Percentiles rank a stretch among this genome's conserved stretches.
phyloP scores from a whole-genome alignment of 1,284 basidiomycete genomes.

The Malassezia furfur region DNA sequence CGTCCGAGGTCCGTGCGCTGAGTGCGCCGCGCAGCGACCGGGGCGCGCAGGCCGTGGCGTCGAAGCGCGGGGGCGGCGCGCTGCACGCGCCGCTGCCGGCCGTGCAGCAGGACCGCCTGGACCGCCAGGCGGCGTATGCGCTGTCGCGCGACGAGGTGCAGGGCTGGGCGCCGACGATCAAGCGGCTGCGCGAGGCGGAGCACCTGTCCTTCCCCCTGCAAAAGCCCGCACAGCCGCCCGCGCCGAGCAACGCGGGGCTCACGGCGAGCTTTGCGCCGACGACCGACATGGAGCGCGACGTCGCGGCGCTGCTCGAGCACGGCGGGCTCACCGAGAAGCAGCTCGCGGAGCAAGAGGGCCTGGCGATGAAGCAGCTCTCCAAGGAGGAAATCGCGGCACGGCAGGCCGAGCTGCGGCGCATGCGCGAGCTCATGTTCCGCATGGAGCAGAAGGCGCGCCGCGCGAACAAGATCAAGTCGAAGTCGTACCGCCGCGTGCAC shows the following conservation, averaged over 20 bases:
- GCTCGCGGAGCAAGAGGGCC: constrained; percentile 64
- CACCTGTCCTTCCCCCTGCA: constrained; percentile 86
- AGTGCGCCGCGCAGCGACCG: constrained; percentile 3
- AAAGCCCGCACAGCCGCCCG: constrained; percentile 31
- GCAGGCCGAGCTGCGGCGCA: constrained; percentile 69
- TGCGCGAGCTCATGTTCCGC: constrained; percentile 87
- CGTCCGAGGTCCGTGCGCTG: constrained; percentile 29
- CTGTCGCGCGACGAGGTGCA: constrained; percentile 82
- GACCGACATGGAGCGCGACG: constrained; percentile 31
- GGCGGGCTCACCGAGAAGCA: constrained; percentile 56
- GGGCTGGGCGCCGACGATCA: constrained; percentile 83
- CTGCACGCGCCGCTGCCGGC: constrained; percentile 77
- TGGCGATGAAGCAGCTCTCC: constrained; percentile 68
- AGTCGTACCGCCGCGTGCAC: constrained; percentile 76
- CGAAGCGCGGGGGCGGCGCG: constrained; percentile 54
- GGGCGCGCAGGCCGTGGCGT: constrained; percentile 54
- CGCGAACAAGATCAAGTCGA: constrained; percentile 89
- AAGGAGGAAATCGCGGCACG: constrained; percentile 73
- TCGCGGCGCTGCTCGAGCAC: constrained; percentile 43
- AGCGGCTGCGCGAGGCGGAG: constrained; percentile 59
- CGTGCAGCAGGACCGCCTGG: constrained; percentile 75
- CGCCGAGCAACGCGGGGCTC: constrained; percentile 61
- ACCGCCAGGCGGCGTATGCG: constrained; percentile 87
- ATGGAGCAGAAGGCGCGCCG: constrained; percentile 84
- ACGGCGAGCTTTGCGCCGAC: constrained; percentile 56